Evolutionary conservation across 768 basidiomycete genomes (phyloP).

Genomic region (Suillus weaverae): DNA sequence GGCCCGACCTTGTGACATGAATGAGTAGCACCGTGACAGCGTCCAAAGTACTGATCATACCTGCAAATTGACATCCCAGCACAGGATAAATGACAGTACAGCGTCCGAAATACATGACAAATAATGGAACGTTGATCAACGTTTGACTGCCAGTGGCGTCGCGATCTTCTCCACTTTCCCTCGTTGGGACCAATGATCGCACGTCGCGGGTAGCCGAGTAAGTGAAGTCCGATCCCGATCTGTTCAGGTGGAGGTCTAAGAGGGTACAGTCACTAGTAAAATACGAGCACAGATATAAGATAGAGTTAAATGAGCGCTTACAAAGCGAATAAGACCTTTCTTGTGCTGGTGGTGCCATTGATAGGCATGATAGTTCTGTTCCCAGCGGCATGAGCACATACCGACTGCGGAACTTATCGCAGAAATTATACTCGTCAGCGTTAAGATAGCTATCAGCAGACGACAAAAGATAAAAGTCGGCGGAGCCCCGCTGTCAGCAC

Average conservation of each 20-base stretch:
- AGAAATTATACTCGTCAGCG: not conserved
- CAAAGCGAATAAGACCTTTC: not conserved
- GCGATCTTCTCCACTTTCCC: not conserved
- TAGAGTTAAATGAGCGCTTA: not conserved
- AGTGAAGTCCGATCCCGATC: not conserved
- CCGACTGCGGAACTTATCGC: not conserved
- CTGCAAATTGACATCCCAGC: not conserved
- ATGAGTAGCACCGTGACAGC: not conserved
- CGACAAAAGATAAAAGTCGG: not conserved
- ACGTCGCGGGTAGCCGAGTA: not conserved
- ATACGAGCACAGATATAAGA: not conserved
- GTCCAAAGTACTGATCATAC: not conserved
- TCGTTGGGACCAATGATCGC: not conserved
- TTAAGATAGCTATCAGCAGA: not conserved
- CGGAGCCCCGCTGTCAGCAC: not conserved
- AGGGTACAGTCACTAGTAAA: not conserved
- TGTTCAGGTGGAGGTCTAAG: not conserved
- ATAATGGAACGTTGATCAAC: not conserved
- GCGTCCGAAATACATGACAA: not conserved
- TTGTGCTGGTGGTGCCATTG: not conserved
- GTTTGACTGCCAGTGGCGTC: not conserved
- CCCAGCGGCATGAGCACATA: not conserved
- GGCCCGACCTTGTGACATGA: too few species aligned
- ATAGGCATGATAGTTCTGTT: not conserved
- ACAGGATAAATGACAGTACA: not conserved